Evolutionary conservation across 1,139 yeast species (phyloP).

Genomic region (Lodderomyces pseudojiufengensis): DNA sequence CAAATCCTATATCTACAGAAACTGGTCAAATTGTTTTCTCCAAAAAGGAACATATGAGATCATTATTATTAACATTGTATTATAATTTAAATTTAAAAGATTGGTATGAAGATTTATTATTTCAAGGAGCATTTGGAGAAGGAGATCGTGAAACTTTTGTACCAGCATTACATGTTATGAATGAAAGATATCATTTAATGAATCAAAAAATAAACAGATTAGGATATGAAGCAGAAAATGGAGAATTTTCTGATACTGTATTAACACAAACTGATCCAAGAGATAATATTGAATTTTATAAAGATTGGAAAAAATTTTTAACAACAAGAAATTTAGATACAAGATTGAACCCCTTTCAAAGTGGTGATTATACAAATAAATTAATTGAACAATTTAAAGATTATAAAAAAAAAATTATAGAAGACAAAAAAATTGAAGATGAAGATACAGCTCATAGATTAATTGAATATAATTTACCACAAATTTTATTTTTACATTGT

Average conservation of each 20-base stretch:
- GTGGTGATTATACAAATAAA: conserved; percentile 22
- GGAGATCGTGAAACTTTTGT: conserved; percentile 41
- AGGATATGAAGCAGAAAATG: conserved; percentile 22
- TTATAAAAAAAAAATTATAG: conserved; percentile 11
- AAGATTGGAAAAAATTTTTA: conserved; percentile 30
- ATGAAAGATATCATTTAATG: conserved; percentile 32
- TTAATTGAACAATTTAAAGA: conserved; percentile 22
- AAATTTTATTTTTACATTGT: conserved; percentile 36
- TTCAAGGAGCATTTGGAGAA: conserved; percentile 37
- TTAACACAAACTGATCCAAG: conserved; percentile 34
- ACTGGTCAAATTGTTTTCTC: conserved; percentile 37
- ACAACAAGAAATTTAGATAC: conserved; percentile 20
- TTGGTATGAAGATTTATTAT: conserved; percentile 29
- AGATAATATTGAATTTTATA: conserved; percentile 19
- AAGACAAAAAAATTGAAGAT: conserved; percentile 12
- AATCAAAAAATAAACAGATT: conserved; percentile 23
- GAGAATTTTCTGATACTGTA: conserved; percentile 26
- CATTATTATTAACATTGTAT: conserved; percentile 30
- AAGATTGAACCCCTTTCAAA: conserved; percentile 31
- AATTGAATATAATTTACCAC: conserved; percentile 19
- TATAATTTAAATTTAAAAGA: conserved; percentile 29
- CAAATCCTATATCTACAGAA: conserved; percentile 28
- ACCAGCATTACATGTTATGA: conserved; percentile 36
- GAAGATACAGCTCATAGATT: conserved; percentile 12
- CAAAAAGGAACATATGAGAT: conserved; percentile 27